Base-by-base conservation (phyloP, 176 grass and related monocot species). In the Eleusine indica region DNA sequence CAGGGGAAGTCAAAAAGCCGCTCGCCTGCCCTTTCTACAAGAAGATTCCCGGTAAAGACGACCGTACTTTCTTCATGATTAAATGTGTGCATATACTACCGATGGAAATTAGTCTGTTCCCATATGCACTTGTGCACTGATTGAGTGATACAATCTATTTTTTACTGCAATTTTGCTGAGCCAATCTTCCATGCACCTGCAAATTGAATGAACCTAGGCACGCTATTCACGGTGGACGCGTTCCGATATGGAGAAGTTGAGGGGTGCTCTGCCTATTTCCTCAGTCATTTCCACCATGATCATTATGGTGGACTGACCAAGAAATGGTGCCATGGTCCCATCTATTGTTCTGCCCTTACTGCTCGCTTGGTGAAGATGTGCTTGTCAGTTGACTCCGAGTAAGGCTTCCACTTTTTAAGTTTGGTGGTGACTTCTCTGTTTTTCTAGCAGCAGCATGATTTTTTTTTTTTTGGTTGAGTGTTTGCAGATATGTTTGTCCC, bases 281-380 rank as follows among this genome's bases (percentile, higher is more conserved):
- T 95, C 65, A 95, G 79, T 65, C 93, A 92, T 68, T 92, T 95
- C 30, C 93, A 95, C 54, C 71, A 86, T 78, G 93, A 95, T 57
- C 93, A 92, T 65, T 92, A 95, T 14, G 90, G 82, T 81, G 87
- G 93, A 74, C 83, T 95, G 58, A 90, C 70, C 70, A 95, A 92
- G 82, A 95, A 75, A 60, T 95, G 93, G 90, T 90, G 80, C 37
- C 87, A 92, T 84, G 93, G 93, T 46, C 87, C 85, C 61, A 95
- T 95, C 84, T 95, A 92, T 70, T 95, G 93, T 66, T 90, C 90
- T 77, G 64, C 75, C 32, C 82, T 95, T 35, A 95, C 90, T 71
- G 93, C 93, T 70, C 85, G 87, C 77, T 40, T 95, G 70, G 77
- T 95, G 21, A 90, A 87, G 72, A 90, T 92, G 87, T 92, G 88